A percentile compares a stretch with the other conserved stretches of the same genome.
These are phyloP conservation scores for Tranzscheliella williamsii DNA, from an alignment of 1,284 basidiomycete genomes.

Conservation along the genomic window DNA sequence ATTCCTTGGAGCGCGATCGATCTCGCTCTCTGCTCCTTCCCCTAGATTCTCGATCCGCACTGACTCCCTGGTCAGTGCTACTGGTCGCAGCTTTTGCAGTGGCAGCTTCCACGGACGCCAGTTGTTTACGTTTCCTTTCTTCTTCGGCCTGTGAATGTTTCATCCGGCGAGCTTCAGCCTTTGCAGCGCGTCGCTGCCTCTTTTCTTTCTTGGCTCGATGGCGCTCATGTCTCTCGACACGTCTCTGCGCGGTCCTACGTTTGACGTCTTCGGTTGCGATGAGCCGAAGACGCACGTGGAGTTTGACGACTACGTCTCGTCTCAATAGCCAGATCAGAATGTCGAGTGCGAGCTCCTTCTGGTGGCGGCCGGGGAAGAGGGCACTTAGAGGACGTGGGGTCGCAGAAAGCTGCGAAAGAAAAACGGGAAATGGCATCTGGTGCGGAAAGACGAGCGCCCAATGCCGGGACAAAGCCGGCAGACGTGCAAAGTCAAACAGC, in stretches of 20 bases:
- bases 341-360: constrained; percentile 70
- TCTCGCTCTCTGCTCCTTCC: constrained; percentile 34
- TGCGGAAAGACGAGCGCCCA: constrained; percentile 74
- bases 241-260: constrained; percentile 55
- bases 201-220: constrained; percentile 15
- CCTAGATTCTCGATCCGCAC: constrained; percentile 4
- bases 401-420: constrained; percentile 42
- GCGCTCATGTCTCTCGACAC: constrained; percentile 17
- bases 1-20: constrained; percentile 13
- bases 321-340: constrained; percentile 92
- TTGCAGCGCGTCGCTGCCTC: constrained; percentile 10
- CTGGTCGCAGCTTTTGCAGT: too few relatives aligned
- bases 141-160: constrained; percentile 18
- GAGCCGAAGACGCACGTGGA: constrained; percentile 83
- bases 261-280: constrained; percentile 79
- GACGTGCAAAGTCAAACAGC: constrained; percentile 63
- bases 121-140: constrained; percentile 11
- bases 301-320: constrained; percentile 78
- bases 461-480: constrained; percentile 68
- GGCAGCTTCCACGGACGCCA: too few relatives aligned
- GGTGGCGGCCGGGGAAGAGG: constrained; percentile 29
- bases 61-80: neutral
- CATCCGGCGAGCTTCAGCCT: constrained; percentile 14
- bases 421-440: constrained; percentile 69
- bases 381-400: constrained; percentile 27